A percentile compares a stretch with the other conserved stretches of the same genome.
Evolutionary conservation across 257 asterid species (phyloP).

Genomic region (Solanum clarkiae): DNA sequence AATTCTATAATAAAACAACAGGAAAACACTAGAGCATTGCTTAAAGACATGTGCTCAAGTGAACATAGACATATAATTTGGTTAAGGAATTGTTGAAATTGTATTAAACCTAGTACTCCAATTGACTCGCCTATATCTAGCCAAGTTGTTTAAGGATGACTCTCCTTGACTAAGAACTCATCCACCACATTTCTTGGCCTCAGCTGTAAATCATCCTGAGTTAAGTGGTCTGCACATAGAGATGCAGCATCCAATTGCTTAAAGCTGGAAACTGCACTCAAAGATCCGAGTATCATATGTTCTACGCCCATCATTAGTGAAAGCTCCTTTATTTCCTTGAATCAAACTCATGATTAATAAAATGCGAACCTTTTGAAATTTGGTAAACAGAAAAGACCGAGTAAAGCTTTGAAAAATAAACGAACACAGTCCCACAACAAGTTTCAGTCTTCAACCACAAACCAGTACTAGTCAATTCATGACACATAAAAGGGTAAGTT

Average conservation of each 20-base stretch:
- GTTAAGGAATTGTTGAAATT: neutral
- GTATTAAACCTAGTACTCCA: neutral
- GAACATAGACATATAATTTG: neutral
- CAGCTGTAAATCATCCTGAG: neutral
- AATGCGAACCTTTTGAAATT: neutral
- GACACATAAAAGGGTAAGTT: neutral
- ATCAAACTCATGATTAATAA: neutral
- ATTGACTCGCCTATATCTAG: neutral
- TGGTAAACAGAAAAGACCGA: neutral
- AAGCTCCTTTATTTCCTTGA: neutral
- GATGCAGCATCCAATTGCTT: neutral
- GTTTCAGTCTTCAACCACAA: neutral
- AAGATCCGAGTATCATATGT: neutral
- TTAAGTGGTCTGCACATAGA: neutral
- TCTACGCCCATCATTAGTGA: neutral
- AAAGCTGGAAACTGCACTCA: neutral
- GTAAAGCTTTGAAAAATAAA: neutral
- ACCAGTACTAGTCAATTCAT: neutral
- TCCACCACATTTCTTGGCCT: neutral
- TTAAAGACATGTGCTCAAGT: neutral
- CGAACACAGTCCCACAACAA: neutral
- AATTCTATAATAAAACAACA: neutral
- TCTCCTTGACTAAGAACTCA: neutral
- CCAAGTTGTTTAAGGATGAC: neutral
- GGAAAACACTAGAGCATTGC: neutral